These are phyloP conservation scores for Triticum aestivum DNA, from an alignment of 176 grass and related monocot genomes.

Conservation along the genomic window DNA sequence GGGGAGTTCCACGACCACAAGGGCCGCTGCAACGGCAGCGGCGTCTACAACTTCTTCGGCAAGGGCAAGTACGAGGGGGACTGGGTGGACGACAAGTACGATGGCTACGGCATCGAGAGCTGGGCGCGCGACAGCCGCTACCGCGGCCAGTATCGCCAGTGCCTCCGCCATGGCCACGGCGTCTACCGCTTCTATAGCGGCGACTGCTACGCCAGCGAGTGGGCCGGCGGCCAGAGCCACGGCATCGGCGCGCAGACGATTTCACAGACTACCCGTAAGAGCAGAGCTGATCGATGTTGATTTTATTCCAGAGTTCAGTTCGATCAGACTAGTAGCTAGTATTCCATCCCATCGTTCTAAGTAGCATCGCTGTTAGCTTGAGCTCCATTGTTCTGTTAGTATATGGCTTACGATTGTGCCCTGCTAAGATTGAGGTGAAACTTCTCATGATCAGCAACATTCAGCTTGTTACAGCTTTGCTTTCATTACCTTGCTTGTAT, in stretches of 20 bases:
- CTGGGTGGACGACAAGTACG: slow-evolving; percentile 70
- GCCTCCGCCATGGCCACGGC: slow-evolving; percentile 54
- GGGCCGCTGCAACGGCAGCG: slow-evolving; percentile 59
- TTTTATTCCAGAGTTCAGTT: too few relatives aligned
- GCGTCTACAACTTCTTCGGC: slow-evolving; percentile 51
- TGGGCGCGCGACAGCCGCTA: slow-evolving; percentile 52
- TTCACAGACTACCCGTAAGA: too few relatives aligned
- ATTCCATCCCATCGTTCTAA: too few relatives aligned
- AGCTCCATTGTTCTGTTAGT: too few relatives aligned
- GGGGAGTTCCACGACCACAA: slow-evolving; percentile 58
- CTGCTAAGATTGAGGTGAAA: too few relatives aligned
- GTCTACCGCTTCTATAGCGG: slow-evolving; percentile 60
- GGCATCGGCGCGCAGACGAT: slow-evolving; percentile 50
- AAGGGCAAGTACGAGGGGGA: slow-evolving; percentile 66
- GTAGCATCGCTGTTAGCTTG: too few relatives aligned
- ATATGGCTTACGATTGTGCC: too few relatives aligned
- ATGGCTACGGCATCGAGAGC: slow-evolving; percentile 74
- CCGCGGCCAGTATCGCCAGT: slow-evolving; percentile 58
- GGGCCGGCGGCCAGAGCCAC: slow-evolving; percentile 53
- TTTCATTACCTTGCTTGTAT: too few relatives aligned
- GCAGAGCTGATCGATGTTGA: too few relatives aligned
- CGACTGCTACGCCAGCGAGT: slow-evolving; percentile 68
- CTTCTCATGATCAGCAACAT: too few relatives aligned
- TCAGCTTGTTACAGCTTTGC: too few relatives aligned
- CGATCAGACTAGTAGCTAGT: too few relatives aligned